Conservation (phyloP, 805 yeast species). For the Priceomyces melissophilus region DNA sequence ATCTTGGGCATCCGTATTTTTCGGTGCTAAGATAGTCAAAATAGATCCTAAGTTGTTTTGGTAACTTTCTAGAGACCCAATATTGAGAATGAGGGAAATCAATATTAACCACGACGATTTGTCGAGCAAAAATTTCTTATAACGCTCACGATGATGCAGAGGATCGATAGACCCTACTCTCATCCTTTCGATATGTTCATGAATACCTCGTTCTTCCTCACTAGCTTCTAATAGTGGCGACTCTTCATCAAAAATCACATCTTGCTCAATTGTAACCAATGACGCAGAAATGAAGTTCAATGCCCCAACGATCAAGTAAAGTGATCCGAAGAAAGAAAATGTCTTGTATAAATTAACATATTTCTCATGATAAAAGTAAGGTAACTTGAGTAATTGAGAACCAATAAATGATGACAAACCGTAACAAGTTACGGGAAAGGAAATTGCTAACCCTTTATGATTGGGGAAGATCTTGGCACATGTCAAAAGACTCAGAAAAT, state of each 20-base stretch:
- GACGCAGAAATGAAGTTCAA: constrained; percentile 64
- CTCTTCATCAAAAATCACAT: constrained; percentile 38
- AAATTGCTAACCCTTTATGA: constrained; percentile 74
- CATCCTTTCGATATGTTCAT: constrained; percentile 13
- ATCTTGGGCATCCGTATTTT: constrained; percentile 21
- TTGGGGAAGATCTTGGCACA: constrained; percentile 85
- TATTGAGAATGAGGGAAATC: constrained; percentile 56
- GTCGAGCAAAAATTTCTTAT: constrained; percentile 44
- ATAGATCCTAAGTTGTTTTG: constrained; percentile 80
- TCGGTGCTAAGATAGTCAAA: constrained; percentile 25
- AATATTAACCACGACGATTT: constrained; percentile 63
- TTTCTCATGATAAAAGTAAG: constrained; percentile 26
- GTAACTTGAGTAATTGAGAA: constrained; percentile 53
- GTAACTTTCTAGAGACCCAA: constrained; percentile 86
- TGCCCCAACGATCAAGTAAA: constrained; percentile 55
- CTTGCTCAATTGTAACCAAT: constrained; percentile 57
- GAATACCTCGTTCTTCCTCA: constrained; percentile 14
- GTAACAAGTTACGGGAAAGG: constrained; percentile 83
- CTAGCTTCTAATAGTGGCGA: constrained; percentile 24
- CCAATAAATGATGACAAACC: constrained; percentile 80
- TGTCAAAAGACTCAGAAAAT: constrained; percentile 67
- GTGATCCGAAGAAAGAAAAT: constrained; percentile 48
- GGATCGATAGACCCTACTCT: constrained; percentile 34
- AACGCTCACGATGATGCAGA: constrained; percentile 32
- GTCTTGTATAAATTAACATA: constrained; percentile 48